A percentile compares a stretch with the other conserved stretches of the same genome.
Conservation (phyloP, 108 stramenopile genomes). For the Skeletonema costatum region DNA sequence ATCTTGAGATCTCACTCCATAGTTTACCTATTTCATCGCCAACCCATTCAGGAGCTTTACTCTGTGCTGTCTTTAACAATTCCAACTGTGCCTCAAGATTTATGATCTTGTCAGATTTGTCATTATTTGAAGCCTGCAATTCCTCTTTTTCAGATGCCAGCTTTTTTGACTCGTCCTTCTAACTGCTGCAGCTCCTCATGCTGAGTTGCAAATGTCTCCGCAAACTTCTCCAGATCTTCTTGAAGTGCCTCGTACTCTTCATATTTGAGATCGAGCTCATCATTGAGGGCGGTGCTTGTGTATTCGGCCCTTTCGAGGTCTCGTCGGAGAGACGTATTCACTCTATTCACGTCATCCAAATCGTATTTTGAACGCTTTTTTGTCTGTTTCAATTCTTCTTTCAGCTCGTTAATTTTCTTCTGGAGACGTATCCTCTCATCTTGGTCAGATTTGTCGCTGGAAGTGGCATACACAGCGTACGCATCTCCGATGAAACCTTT, state of each 20-base stretch:
- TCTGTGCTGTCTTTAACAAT: not conserved
- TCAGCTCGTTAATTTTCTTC: conserved; percentile 10
- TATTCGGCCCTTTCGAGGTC: conserved; percentile 28
- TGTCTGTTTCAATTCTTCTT: conserved; percentile 11
- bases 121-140: conserved; percentile 16
- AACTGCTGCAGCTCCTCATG: conserved; percentile 22
- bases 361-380: conserved; percentile 32
- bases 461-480: conserved; percentile 4
- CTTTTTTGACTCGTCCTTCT: conserved; percentile 15
- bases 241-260: conserved; percentile 29
- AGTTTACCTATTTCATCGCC: not conserved
- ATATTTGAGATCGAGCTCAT: conserved; percentile 12
- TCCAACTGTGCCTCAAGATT: conserved; percentile 10
- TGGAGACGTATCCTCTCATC: conserved; percentile 19
- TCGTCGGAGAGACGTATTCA: conserved; percentile 25
- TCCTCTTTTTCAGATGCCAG: conserved; percentile 14
- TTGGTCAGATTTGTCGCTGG: conserved; percentile 14
- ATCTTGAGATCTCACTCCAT: not conserved
- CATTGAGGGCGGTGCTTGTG: conserved; percentile 1
- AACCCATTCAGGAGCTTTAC: not conserved
- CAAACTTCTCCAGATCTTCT: conserved; percentile 38
- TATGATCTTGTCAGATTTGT: conserved; percentile 8
- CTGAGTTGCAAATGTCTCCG: conserved; percentile 38
- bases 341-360: conserved; percentile 30
- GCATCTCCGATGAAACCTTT: conserved; percentile 7